Base-by-base conservation (phyloP, 106 monocot species). In the Dendrobium huoshanense region DNA sequence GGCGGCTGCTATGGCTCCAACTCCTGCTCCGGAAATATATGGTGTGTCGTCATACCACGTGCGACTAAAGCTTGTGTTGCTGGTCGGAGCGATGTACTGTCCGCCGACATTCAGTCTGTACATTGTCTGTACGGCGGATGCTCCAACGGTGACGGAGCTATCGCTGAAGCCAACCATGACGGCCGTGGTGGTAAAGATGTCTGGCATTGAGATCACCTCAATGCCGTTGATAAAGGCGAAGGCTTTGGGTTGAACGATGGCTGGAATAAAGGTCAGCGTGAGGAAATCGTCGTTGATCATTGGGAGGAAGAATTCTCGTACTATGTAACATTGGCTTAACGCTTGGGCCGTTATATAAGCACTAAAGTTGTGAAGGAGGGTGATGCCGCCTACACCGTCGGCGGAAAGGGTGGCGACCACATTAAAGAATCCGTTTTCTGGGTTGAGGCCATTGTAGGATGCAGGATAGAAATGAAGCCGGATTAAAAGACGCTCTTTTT, bases 211-310 rank as follows among this genome's bases (percentile, higher is more conserved):
- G 40, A 90, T 67, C 67, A 99, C 78, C 89, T 99, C 95, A 17
- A 99, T 93, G 25, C 98, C 98, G 41, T 99, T 99, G 72, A 99
- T 48, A 80, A 95, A 99, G 19, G 91, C 98, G 77, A 88, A 99
- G 19, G 95, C 86, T 4, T 79, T 83, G 1, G 79, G 77, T 75
- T 85, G 61, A 19, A 68, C 54, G 2, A 67, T 67, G 0, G 86
- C 85, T 8, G 98, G 98, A 2, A 84, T 84, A 77, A 99, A 95
- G 56, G 91, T 95, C 25, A 95, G 88, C 59, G 80, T 82, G 24
- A 99, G 68, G 24, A 43, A 9, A 20, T 85, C 90, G 5, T 84
- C 82, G 2, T 75, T 18, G 1, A 83, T 78, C 0, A 86, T 84
- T 9, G 78, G 85, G 27, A 95, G 18, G 4, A 90, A 85, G 85